Evolutionary conservation across 495 filamentous ascomycete genomes (phyloP).

Genomic region (Pyrenula massariospora): DNA sequence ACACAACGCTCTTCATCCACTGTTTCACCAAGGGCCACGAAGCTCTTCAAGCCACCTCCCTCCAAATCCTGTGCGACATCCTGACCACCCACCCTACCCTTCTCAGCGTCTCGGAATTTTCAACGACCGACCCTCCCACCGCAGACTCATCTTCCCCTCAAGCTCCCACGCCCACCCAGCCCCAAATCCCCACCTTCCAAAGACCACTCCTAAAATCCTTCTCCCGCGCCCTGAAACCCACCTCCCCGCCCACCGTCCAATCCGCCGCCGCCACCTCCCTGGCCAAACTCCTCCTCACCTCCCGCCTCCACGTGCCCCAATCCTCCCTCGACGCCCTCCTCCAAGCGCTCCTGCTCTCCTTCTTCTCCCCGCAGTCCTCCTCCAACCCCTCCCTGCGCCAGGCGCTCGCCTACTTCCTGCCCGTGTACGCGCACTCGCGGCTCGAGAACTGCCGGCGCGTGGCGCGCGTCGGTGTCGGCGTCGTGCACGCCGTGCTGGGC

Average conservation of each 20-base stretch:
- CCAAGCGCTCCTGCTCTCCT: conserved; percentile 68
- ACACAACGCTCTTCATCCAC: conserved; percentile 86
- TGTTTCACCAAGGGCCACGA: conserved; percentile 91
- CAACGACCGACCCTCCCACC: conserved; percentile 10
- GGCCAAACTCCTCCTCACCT: conserved; percentile 74
- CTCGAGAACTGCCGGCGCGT: conserved; percentile 71
- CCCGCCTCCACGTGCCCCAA: conserved; percentile 36
- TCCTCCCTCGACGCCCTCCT: conserved; percentile 52
- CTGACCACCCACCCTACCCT: conserved; percentile 74
- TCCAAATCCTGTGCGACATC: conserved; percentile 92
- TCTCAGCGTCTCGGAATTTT: conserved; percentile 31
- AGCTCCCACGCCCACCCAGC: conserved; percentile 28
- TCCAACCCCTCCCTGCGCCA: conserved; percentile 82
- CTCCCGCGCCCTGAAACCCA: conserved; percentile 59
- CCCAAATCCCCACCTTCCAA: conserved; percentile 29
- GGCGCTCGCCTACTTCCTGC: conserved; percentile 87
- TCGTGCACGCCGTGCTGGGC: conserved; percentile 49
- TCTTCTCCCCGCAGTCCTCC: conserved; percentile 79
- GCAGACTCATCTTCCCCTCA: conserved; percentile 25
- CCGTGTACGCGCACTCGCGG: conserved; percentile 82
- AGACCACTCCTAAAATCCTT: conserved; percentile 67
- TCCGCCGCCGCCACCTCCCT: conserved; percentile 71
- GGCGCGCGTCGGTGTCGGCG: conserved; percentile 54
- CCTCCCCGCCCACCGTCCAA: conserved; percentile 60
- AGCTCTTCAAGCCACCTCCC: conserved; percentile 72